Conservation (phyloP, 306 rosid species). For the Rubus parviflorus region DNA sequence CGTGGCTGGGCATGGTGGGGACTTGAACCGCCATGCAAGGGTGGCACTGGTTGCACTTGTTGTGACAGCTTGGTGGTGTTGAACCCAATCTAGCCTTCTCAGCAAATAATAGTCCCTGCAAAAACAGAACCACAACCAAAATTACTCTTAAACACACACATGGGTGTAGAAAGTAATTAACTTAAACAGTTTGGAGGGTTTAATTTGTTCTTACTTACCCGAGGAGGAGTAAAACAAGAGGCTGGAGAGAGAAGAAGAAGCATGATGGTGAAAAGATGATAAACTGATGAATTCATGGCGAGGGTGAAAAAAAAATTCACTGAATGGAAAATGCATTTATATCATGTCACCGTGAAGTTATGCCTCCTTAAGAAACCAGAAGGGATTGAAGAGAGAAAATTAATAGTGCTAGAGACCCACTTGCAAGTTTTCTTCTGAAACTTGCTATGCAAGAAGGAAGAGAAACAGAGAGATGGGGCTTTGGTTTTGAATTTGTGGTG, state of each 20-base stretch:
- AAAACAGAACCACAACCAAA: background rate
- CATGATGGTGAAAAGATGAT: constrained; percentile 32
- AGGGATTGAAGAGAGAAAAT: constrained; percentile 23
- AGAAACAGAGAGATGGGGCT: constrained; percentile 6
- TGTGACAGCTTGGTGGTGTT: constrained; percentile 93
- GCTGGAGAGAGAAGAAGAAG: constrained; percentile 38
- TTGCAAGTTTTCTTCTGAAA: constrained; percentile 28
- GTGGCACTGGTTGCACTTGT: constrained; percentile 85
- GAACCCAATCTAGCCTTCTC: constrained; percentile 87
- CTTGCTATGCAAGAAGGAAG: constrained; percentile 30
- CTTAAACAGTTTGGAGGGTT: background rate
- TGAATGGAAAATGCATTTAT: constrained; percentile 11
- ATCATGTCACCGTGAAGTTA: constrained; percentile 40
- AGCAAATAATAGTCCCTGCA: constrained; percentile 59
- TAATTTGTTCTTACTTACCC: constrained; percentile 35
- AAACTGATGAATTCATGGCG: constrained; percentile 34
- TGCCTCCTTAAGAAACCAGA: constrained; percentile 16
- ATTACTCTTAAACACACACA: background rate
- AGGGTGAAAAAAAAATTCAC: constrained; percentile 31
- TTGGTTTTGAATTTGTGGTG: constrained; percentile 14
- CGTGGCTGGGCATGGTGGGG: constrained; percentile 53
- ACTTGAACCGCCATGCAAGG: constrained; percentile 98
- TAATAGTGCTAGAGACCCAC: constrained; percentile 35
- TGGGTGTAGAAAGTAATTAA: background rate
- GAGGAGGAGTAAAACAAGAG: constrained; percentile 42